Evolutionary conservation across 805 yeast genomes (phyloP), one percentile per base, ranked within the genome.

Genomic region (Maudiozyma pseudohumilis): DNA sequence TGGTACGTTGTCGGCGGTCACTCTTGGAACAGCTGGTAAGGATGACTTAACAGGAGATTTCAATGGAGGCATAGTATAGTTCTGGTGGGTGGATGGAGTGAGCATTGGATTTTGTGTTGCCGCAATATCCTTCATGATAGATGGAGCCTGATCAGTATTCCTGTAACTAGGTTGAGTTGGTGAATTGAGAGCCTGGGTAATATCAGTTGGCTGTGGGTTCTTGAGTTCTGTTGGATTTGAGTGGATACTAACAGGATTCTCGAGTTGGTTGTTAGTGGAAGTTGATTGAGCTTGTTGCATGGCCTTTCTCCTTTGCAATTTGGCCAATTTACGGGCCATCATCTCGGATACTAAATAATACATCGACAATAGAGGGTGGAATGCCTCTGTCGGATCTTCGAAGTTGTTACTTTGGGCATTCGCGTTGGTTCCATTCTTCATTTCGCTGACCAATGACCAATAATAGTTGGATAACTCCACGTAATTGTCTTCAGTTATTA

Each of bases 321-420:
- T 77, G 6, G 77, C 75, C 46, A 62, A 65, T 61, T 78, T 80
- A 39, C 95, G 72, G 52, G 72, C 76, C 44, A 70, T 55, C 80
- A 85, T 83, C 61, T 92, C 98, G 37, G 75, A 79, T 13, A 87
- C 95, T 45, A 92, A 68, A 53, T 75, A 80, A 56, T 92, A 92
- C 27, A 89, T 80, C 6, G 95, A 85, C 10, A 89, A 63, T 45
- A 88, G 67, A 0, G 98, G 97, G 60, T 88, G 94, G 58, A 73
- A 88, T 1, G 88, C 89, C 38, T 72, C 68, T 1, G 95, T 83
- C 12, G 97, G 96, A 59, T 86, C 92, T 2, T 75, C 52, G 21
- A 53, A 49, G 16, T 26, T 34, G 11, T 37, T 35, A 16, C 19
- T 16, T 11, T 9, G 9, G 17, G 13, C 23, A n/a, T 22, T 20